A percentile compares a stretch with the other conserved stretches of the same genome.
Evolutionary conservation across 2,329 filamentous ascomycete genomes (phyloP).

Genomic region (Cercospora beticola): DNA sequence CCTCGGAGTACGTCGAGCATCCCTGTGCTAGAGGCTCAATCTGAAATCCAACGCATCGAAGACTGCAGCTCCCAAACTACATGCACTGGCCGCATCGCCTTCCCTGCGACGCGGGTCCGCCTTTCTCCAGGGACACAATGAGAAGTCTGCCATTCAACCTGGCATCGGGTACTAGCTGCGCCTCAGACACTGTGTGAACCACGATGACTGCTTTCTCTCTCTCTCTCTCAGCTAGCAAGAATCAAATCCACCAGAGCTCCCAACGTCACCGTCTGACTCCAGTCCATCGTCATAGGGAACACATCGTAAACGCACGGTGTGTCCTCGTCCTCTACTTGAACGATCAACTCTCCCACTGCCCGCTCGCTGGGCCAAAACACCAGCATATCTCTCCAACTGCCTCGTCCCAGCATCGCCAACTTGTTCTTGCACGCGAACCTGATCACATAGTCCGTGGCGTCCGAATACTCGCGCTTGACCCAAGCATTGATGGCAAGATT

Average conservation of each 20-base stretch:
- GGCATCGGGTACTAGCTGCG: too few species aligned
- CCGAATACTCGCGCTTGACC: not conserved
- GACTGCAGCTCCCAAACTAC: too few species aligned
- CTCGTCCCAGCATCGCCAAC: not conserved
- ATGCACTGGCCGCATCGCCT: too few species aligned
- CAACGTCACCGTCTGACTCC: not conserved
- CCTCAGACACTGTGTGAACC: too few species aligned
- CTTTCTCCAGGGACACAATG: too few species aligned
- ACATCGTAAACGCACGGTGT: not conserved
- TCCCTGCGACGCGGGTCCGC: too few species aligned
- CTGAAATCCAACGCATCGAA: too few species aligned
- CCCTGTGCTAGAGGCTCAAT: too few species aligned
- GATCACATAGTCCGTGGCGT: not conserved
- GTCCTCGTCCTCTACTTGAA: not conserved
- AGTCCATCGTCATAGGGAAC: not conserved
- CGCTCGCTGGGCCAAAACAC: not conserved
- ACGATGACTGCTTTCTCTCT: too few species aligned
- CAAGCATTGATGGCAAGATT: slow-evolving; percentile 1
- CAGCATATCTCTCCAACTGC: not conserved
- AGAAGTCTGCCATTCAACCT: too few species aligned
- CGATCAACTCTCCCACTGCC: not conserved
- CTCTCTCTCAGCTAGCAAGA: not conserved
- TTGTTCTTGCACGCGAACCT: not conserved
- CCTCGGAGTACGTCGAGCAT: too few species aligned
- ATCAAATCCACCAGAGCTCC: slow-evolving; percentile 2